These are phyloP conservation scores for Yamadazyma jaroonii DNA, from an alignment of 1,139 yeast genomes.

Conservation along the genomic window DNA sequence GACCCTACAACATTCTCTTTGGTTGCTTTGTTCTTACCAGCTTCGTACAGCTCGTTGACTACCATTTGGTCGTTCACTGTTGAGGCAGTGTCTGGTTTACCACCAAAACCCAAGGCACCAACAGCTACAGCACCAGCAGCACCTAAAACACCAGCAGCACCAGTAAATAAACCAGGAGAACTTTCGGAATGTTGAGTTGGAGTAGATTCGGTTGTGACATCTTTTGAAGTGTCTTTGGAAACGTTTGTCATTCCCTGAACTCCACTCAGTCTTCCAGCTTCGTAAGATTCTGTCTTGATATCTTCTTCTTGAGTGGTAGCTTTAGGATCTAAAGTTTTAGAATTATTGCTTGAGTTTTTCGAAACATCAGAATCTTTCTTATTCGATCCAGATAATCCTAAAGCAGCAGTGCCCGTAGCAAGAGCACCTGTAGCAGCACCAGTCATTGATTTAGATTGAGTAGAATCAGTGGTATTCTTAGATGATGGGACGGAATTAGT, in stretches of 20 bases:
- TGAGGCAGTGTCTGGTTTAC: conserved; percentile 7
- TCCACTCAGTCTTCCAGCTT: conserved; percentile 13
- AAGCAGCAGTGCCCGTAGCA: background rate
- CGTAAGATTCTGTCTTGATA: conserved; percentile 17
- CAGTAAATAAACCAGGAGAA: conserved; percentile 12
- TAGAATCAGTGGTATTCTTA: too few relatives aligned
- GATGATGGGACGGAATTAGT: too few relatives aligned
- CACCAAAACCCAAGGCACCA: conserved; percentile 14
- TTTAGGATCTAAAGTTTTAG: conserved; percentile 14
- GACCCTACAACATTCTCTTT: conserved; percentile 9
- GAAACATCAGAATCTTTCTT: background rate
- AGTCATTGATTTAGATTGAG: background rate
- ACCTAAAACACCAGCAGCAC: conserved; percentile 13
- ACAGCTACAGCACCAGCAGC: conserved; percentile 16
- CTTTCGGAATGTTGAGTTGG: background rate
- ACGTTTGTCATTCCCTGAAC: too few relatives aligned
- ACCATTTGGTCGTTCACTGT: conserved; percentile 8
- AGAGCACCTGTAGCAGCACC: background rate
- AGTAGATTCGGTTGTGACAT: conserved; percentile 1
- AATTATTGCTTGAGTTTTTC: background rate
- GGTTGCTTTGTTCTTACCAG: conserved; percentile 14
- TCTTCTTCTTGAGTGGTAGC: conserved; percentile 19
- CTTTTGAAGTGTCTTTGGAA: too few relatives aligned
- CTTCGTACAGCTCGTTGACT: conserved; percentile 16
- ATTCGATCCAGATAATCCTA: background rate